A percentile compares a stretch with the other conserved stretches of the same genome.
Evolutionary conservation across 2,329 filamentous ascomycete genomes (phyloP).

Genomic region (Albifimbria verrucaria): DNA sequence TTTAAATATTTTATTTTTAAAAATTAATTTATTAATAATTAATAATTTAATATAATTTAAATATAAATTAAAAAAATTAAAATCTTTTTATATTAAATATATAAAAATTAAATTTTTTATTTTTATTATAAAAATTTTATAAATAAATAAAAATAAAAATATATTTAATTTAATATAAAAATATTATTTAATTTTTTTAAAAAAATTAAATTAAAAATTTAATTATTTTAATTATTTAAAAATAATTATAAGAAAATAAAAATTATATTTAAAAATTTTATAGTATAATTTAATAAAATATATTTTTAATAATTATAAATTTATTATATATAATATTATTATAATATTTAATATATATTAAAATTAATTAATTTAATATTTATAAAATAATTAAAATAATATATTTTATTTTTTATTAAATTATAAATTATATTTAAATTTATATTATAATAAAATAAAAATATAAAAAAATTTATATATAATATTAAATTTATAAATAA

Average conservation of each 20-base stretch:
- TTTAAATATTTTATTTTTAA: constrained; percentile 4
- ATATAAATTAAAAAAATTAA: not conserved
- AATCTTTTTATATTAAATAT: not conserved
- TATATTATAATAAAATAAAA: too few relatives aligned
- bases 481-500: too few relatives aligned
- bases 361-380: too few relatives aligned
- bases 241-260: not conserved
- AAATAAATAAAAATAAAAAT: not conserved
- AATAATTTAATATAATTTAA: not conserved
- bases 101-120: not conserved
- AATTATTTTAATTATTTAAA: not conserved
- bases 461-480: too few relatives aligned
- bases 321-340: too few relatives aligned
- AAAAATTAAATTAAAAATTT: not conserved
- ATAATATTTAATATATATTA: too few relatives aligned
- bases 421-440: too few relatives aligned
- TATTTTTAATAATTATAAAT: too few relatives aligned
- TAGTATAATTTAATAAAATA: too few relatives aligned
- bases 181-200: not conserved
- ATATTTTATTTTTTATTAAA: too few relatives aligned
- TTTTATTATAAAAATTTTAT: not conserved
- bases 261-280: not conserved
- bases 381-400: too few relatives aligned
- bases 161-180: constrained; percentile 1
- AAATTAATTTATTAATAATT: not conserved